Conservation (phyloP, 139 green algal genomes). For the Tetradesmus lagerheimii region DNA sequence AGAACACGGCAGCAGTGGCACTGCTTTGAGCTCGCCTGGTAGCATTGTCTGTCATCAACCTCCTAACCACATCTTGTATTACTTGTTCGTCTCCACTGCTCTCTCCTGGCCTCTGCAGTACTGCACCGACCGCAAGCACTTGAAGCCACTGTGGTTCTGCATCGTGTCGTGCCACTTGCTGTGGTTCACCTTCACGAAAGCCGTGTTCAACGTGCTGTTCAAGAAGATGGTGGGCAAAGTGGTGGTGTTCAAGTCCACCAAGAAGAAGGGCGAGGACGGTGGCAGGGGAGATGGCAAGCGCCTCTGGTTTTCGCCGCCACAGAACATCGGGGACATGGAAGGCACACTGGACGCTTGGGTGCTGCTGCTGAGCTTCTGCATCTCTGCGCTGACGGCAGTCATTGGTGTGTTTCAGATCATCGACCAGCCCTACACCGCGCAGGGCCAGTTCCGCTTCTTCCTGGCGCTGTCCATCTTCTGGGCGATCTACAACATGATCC, state of each 20-base stretch:
- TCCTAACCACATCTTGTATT: background rate
- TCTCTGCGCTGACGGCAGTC: slow-evolving; percentile 28
- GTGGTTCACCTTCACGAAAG: slow-evolving; percentile 56
- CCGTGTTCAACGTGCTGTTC: slow-evolving; percentile 36
- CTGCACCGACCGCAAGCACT: slow-evolving; percentile 39
- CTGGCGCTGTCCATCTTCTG: slow-evolving; percentile 49
- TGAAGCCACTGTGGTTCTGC: slow-evolving; percentile 52
- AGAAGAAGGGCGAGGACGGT: slow-evolving; percentile 48
- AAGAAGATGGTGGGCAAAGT: slow-evolving; percentile 21
- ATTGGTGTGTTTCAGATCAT: slow-evolving; percentile 46
- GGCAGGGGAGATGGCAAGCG: background rate
- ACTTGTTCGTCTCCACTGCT: background rate
- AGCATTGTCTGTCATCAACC: background rate
- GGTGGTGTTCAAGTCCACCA: slow-evolving; percentile 46
- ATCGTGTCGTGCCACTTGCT: slow-evolving; percentile 45
- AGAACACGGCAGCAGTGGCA: no score
- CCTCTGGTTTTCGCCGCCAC: slow-evolving; percentile 1
- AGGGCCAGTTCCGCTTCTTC: slow-evolving; percentile 47
- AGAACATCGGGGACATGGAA: slow-evolving; percentile 47
- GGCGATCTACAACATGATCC: slow-evolving; percentile 53
- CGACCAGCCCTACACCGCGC: slow-evolving; percentile 47
- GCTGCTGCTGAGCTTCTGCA: slow-evolving; percentile 21
- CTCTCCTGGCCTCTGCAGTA: slow-evolving; percentile 19
- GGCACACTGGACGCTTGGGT: slow-evolving; percentile 43
- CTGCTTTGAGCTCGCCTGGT: no score